A percentile compares a stretch with the other conserved stretches of the same genome.
These are phyloP conservation scores for Chaetomiaceae sp. DNA, from an alignment of 2,329 filamentous ascomycete genomes.

Conservation along the genomic window DNA sequence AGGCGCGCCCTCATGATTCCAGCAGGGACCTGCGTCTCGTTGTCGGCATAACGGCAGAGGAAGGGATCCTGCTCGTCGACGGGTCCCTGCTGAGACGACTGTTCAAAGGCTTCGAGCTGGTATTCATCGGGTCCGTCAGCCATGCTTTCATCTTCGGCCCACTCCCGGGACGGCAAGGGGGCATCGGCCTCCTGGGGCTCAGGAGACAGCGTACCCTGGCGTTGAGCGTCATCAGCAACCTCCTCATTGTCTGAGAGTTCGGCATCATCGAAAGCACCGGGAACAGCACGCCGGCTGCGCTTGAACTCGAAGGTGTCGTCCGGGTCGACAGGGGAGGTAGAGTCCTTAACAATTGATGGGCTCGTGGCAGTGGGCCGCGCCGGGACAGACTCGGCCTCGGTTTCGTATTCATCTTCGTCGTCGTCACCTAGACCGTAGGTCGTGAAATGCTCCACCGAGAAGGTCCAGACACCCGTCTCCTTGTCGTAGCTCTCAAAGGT, in stretches of 20 bases:
- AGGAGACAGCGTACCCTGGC: slow-evolving; percentile 87
- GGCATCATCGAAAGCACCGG: slow-evolving; percentile 74
- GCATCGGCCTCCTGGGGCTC: slow-evolving; percentile 58
- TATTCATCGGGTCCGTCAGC: slow-evolving; percentile 61
- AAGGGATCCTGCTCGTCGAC: slow-evolving; percentile 41
- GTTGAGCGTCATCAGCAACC: slow-evolving; percentile 41
- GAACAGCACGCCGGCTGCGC: slow-evolving; percentile 51
- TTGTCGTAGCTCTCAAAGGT: slow-evolving; percentile 76
- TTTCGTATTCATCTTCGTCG: slow-evolving; percentile 69
- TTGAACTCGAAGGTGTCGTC: slow-evolving; percentile 58
- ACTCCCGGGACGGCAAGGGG: slow-evolving; percentile 24
- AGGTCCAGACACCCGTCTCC: slow-evolving; percentile 81
- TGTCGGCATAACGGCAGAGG: slow-evolving; percentile 40
- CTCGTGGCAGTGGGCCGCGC: slow-evolving; percentile 26
- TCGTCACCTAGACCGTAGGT: slow-evolving; percentile 85
- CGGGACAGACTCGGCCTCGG: slow-evolving; percentile 50
- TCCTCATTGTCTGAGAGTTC: slow-evolving; percentile 54
- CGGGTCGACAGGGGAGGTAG: slow-evolving; percentile 37
- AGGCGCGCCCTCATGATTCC: slow-evolving; percentile 60
- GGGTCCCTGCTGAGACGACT: slow-evolving; percentile 25
- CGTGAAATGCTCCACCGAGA: slow-evolving; percentile 93
- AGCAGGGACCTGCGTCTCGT: slow-evolving; percentile 51
- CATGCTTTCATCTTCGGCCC: slow-evolving; percentile 58
- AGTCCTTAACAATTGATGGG: slow-evolving; percentile 23
- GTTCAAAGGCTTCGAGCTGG: slow-evolving; percentile 27